phyloP scores from a whole-genome alignment of 768 basidiomycete genomes.

The Tremella fuciformis region DNA sequence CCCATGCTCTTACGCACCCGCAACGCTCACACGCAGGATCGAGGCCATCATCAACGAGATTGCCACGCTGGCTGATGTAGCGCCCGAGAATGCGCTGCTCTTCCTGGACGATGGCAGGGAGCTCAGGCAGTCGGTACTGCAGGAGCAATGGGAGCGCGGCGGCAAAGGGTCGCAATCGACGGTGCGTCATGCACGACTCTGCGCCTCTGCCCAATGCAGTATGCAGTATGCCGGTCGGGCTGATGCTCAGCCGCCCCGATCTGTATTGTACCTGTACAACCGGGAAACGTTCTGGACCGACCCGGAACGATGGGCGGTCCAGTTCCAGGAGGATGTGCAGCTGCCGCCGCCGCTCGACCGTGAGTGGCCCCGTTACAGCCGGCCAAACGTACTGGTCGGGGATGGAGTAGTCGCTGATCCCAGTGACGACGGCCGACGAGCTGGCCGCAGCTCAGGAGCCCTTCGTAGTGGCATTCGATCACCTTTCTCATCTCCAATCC shows the following conservation, averaged over 20 bases:
- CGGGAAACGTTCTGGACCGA: slow-evolving; percentile 45
- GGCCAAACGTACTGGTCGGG: background rate
- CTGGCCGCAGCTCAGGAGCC: slow-evolving; percentile 29
- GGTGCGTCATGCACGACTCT: slow-evolving; percentile 13
- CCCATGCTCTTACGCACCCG: background rate
- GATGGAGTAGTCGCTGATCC: background rate
- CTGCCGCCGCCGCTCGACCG: slow-evolving; percentile 37
- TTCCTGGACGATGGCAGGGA: slow-evolving; percentile 44
- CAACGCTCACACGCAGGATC: slow-evolving; percentile 10
- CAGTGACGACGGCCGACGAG: slow-evolving; percentile 20
- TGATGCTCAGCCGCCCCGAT: slow-evolving; percentile 17
- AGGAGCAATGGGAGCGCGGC: slow-evolving; percentile 32
- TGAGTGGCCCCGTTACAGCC: slow-evolving; percentile 14
- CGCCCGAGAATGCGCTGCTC: slow-evolving; percentile 31
- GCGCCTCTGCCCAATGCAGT: no score
- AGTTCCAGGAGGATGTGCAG: slow-evolving; percentile 34
- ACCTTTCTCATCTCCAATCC: slow-evolving; percentile 39
- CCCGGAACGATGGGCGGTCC: slow-evolving; percentile 39
- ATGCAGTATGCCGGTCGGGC: slow-evolving; percentile 6
- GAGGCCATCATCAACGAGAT: slow-evolving; percentile 6
- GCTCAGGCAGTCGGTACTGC: slow-evolving; percentile 23
- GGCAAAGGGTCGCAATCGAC: slow-evolving; percentile 22
- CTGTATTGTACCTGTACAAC: slow-evolving; percentile 42
- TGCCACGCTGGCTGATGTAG: background rate
- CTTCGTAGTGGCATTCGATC: slow-evolving; percentile 39